phyloP scores from a whole-genome alignment of 163 green algal genomes.

The Scenedesmus sp. region DNA sequence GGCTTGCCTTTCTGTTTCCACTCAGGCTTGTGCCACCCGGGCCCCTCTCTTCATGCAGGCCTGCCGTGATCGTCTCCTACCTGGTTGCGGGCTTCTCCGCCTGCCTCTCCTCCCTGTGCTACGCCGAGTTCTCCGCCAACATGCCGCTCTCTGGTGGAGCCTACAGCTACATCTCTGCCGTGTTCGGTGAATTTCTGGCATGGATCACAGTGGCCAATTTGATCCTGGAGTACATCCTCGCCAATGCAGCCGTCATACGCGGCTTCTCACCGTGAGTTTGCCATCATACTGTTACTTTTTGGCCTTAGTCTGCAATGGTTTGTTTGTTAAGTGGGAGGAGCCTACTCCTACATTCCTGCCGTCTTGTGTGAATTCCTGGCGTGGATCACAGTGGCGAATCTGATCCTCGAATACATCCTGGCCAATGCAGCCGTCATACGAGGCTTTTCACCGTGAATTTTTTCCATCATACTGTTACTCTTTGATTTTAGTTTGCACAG shows the following conservation, averaged over 20 bases:
- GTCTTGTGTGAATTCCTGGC: constrained; percentile 48
- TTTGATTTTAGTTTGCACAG: neutral
- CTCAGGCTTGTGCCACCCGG: too few relatives aligned
- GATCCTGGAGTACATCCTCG: constrained; percentile 82
- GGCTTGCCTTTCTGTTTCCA: too few relatives aligned
- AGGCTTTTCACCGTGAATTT: constrained; percentile 65
- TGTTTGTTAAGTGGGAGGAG: constrained; percentile 61
- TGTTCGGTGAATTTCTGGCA: constrained; percentile 47
- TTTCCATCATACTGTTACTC: neutral
- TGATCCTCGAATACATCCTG: constrained; percentile 84
- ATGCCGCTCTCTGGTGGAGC: constrained; percentile 79
- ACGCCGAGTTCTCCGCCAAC: constrained; percentile 77
- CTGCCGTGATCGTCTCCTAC: constrained; percentile 45
- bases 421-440: constrained; percentile 75
- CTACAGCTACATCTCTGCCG: constrained; percentile 52
- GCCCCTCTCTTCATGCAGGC: neutral
- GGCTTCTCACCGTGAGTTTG: constrained; percentile 66
- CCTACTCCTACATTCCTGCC: constrained; percentile 57
- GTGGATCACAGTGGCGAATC: constrained; percentile 63
- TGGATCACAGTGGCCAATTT: constrained; percentile 69
- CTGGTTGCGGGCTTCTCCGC: constrained; percentile 61
- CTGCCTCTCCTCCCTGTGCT: constrained; percentile 80
- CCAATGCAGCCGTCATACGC: constrained; percentile 73
- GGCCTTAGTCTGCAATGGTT: too few relatives aligned
- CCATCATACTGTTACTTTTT: too few relatives aligned